Conservation (phyloP, 352 stramenopile genomes). For the Pythium dissimile region DNA sequence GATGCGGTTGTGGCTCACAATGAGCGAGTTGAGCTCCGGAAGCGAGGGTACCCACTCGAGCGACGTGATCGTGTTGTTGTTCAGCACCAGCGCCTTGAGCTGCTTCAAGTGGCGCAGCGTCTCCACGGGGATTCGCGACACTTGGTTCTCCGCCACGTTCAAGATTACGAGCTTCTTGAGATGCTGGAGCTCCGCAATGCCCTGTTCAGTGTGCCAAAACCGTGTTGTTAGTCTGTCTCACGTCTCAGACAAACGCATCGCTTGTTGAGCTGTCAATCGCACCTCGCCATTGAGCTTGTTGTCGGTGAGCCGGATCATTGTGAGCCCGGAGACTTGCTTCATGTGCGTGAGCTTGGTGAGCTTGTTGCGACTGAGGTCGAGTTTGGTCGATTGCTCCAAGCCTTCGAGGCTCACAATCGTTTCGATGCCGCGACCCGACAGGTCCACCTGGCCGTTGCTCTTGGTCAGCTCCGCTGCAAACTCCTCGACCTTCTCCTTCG, state of each 20-base stretch:
- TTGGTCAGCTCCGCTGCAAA: slow-evolving; percentile 44
- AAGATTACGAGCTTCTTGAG: slow-evolving; percentile 81
- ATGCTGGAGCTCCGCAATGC: slow-evolving; percentile 61
- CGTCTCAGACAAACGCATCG: neutral
- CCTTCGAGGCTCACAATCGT: slow-evolving; percentile 72
- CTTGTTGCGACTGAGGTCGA: slow-evolving; percentile 85
- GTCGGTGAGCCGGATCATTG: slow-evolving; percentile 76
- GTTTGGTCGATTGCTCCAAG: slow-evolving; percentile 54
- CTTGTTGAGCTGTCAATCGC: neutral
- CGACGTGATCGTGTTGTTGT: slow-evolving; percentile 80
- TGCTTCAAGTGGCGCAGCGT: slow-evolving; percentile 61
- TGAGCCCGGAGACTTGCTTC: slow-evolving; percentile 51
- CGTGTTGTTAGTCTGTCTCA: neutral
- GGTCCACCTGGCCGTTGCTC: slow-evolving; percentile 50
- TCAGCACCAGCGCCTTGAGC: slow-evolving; percentile 81
- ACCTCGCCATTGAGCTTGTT: slow-evolving; percentile 77
- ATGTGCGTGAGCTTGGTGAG: slow-evolving; percentile 78
- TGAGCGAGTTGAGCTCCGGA: slow-evolving; percentile 78
- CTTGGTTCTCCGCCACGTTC: slow-evolving; percentile 71
- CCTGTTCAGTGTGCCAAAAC: slow-evolving; percentile 23
- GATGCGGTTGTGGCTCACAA: slow-evolving; percentile 85
- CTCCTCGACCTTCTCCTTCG: slow-evolving; percentile 67
- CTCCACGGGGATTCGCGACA: slow-evolving; percentile 67
- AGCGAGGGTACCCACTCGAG: slow-evolving; percentile 83
- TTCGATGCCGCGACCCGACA: slow-evolving; percentile 73